Evolutionary conservation across 2,329 filamentous ascomycete genomes (phyloP).

Genomic region (Phyllosticta capitalensis): DNA sequence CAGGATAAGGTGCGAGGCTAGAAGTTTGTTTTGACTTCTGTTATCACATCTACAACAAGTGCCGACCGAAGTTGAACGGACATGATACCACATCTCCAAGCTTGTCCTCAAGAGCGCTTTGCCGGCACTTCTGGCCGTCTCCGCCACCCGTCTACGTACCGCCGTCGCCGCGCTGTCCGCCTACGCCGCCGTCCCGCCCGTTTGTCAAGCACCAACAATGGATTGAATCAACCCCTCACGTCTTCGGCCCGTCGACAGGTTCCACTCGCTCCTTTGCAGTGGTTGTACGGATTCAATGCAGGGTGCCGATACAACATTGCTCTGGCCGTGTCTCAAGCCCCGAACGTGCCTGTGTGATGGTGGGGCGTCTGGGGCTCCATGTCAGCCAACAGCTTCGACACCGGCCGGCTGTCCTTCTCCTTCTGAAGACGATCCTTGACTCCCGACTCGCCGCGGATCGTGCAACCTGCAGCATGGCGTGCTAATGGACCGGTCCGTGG

Average conservation of each 20-base stretch:
- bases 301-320: background rate
- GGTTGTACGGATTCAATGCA: background rate
- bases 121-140: no score
- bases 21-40: slow-evolving; percentile 13
- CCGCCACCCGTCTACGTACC: background rate
- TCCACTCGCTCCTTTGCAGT: background rate
- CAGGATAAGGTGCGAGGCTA: no score
- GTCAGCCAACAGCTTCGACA: background rate
- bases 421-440: background rate
- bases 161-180: background rate
- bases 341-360: background rate
- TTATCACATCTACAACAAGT: background rate
- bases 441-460: background rate
- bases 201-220: no score
- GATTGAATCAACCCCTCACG: background rate
- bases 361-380: background rate
- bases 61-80: background rate
- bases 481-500: background rate
- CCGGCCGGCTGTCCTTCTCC: background rate
- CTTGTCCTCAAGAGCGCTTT: background rate
- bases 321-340: background rate
- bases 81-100: background rate
- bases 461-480: background rate
- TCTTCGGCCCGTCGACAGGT: background rate
- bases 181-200: background rate